phyloP scores from a whole-genome alignment of 495 filamentous ascomycete species.

The Podospora sp. region DNA sequence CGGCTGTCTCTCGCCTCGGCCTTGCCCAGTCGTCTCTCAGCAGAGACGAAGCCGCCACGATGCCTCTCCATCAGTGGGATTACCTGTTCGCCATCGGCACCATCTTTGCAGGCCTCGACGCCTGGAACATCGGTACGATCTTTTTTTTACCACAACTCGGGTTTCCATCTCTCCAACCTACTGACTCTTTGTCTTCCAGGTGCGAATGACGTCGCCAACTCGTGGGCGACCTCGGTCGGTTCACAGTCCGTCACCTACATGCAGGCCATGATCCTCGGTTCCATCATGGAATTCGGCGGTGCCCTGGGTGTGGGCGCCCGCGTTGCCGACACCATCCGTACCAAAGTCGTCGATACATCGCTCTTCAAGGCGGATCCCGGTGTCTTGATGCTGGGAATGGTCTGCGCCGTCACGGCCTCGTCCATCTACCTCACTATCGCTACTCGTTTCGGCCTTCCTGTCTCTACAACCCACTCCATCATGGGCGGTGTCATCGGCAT shows the following conservation, averaged over 20 bases:
- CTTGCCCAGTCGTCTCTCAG: neutral
- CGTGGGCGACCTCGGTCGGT: slow-evolving; percentile 71
- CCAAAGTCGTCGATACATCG: slow-evolving; percentile 60
- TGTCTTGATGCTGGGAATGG: slow-evolving; percentile 63
- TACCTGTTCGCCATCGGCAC: slow-evolving; percentile 77
- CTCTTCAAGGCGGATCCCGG: slow-evolving; percentile 56
- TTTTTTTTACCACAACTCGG: neutral
- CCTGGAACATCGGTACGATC: slow-evolving; percentile 40
- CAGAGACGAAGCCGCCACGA: slow-evolving; percentile 1
- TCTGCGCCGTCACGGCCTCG: slow-evolving; percentile 61
- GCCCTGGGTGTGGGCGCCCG: slow-evolving; percentile 65
- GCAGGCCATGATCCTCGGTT: slow-evolving; percentile 69
- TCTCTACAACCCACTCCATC: slow-evolving; percentile 68
- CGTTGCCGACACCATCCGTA: slow-evolving; percentile 68
- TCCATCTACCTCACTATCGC: slow-evolving; percentile 62
- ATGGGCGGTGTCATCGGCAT: slow-evolving; percentile 65
- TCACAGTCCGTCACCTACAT: slow-evolving; percentile 67
- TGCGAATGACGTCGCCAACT: slow-evolving; percentile 77
- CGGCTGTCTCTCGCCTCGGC: neutral
- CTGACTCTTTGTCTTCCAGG: slow-evolving; percentile 25
- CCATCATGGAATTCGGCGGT: slow-evolving; percentile 69
- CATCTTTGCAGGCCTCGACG: slow-evolving; percentile 73
- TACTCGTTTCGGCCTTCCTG: slow-evolving; percentile 59
- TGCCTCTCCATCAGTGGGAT: slow-evolving; percentile 57
- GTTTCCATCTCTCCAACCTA: neutral